A percentile compares a stretch with the other conserved stretches of the same genome.
Conservation (phyloP, 148 eudicot species). For the Mesembryanthemum crystallinum region DNA sequence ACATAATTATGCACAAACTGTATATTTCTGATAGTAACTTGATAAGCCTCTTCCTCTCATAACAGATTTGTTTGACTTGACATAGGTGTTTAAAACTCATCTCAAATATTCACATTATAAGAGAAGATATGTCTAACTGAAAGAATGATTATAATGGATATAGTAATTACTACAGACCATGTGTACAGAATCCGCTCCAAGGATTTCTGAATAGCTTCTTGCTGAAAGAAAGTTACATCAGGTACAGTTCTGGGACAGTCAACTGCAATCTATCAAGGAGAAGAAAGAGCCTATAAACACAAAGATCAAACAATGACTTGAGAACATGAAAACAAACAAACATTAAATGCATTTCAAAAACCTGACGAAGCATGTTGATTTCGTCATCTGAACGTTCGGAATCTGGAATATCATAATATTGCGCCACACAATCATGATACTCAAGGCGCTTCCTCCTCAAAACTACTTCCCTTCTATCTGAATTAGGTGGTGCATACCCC, state of each 20-base stretch:
- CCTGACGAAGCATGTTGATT: slow-evolving; percentile 99
- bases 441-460: slow-evolving; percentile 93
- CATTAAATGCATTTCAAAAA: slow-evolving; percentile 22
- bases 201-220: slow-evolving; percentile 80
- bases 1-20: background rate
- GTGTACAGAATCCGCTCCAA: slow-evolving; percentile 92
- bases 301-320: background rate
- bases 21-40: background rate
- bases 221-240: slow-evolving; percentile 89
- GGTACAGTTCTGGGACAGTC: slow-evolving; percentile 99
- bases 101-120: background rate
- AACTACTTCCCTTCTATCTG: slow-evolving; percentile 99
- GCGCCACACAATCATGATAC: slow-evolving; percentile 85
- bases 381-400: slow-evolving; percentile 93
- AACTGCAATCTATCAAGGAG: slow-evolving; percentile 61
- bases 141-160: background rate
- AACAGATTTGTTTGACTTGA: background rate
- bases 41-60: background rate
- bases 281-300: slow-evolving; percentile 17
- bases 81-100: background rate
- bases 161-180: slow-evolving; percentile 52
- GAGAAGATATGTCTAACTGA: background rate
- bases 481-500: slow-evolving; percentile 99
- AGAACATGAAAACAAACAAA: slow-evolving; percentile 5
- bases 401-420: slow-evolving; percentile 86